Percentiles rank a stretch among this genome's conserved stretches.
These are phyloP conservation scores for Aspergillus fischeri DNA, from an alignment of 2,329 filamentous ascomycete genomes.

Conservation along the genomic window DNA sequence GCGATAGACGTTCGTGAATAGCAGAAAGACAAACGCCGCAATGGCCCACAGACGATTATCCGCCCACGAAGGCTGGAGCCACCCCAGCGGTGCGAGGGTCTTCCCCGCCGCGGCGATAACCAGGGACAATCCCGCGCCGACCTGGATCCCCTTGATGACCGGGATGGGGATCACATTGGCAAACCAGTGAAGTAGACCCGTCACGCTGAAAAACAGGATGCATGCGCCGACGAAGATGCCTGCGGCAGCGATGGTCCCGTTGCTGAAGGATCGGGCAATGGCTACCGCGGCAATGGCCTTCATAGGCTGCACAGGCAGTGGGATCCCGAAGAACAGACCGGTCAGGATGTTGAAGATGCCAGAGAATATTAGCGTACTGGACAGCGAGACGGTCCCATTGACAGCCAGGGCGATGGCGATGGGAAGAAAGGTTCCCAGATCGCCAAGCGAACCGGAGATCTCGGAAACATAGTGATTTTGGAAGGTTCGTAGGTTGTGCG, in stretches of 20 bases:
- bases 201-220: constrained; percentile 72
- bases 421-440: constrained; percentile 84
- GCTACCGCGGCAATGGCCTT: constrained; percentile 88
- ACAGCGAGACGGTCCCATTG: constrained; percentile 73
- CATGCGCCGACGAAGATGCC: constrained; percentile 72
- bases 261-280: constrained; percentile 64
- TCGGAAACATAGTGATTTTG: constrained; percentile 61
- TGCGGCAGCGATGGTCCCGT: constrained; percentile 72
- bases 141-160: constrained; percentile 90
- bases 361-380: constrained; percentile 81
- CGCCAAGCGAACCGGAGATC: constrained; percentile 82
- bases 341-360: constrained; percentile 83
- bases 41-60: constrained; percentile 78
- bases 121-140: constrained; percentile 82
- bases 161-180: constrained; percentile 74
- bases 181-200: constrained; percentile 72
- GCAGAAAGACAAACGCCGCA: constrained; percentile 66
- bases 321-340: constrained; percentile 78
- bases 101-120: constrained; percentile 70
- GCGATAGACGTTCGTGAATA: constrained; percentile 61
- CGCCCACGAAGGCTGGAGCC: constrained; percentile 61
- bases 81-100: constrained; percentile 65
- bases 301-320: constrained; percentile 85
- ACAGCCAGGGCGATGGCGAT: constrained; percentile 81
- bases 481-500: constrained; percentile 55